Conservation (phyloP, 2,329 filamentous ascomycete genomes). For the Exophiala calicioides region DNA sequence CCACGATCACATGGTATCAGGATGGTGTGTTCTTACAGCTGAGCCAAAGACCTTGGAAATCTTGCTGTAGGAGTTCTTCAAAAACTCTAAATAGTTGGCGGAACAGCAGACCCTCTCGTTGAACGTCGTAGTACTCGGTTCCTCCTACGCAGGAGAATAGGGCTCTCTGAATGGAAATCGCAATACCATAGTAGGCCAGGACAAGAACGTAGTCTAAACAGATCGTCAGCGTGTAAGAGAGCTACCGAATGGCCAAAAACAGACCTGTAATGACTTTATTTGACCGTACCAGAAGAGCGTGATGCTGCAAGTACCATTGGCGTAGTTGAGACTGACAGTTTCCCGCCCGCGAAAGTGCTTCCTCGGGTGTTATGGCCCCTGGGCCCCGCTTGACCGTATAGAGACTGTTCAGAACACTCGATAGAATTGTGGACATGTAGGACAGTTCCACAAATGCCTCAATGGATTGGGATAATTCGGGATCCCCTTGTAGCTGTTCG, state of each 20-base stretch:
- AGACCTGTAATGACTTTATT: conserved; percentile 1
- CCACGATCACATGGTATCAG: background rate
- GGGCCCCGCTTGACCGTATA: background rate
- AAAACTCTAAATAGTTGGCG: background rate
- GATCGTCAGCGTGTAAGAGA: background rate
- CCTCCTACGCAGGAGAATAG: background rate
- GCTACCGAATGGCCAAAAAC: too few species aligned
- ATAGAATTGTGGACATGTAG: conserved; percentile 1
- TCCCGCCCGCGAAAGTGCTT: background rate
- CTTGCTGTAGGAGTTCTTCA: background rate
- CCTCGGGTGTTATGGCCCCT: background rate
- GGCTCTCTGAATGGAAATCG: background rate
- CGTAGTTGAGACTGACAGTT: background rate
- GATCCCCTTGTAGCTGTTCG: background rate
- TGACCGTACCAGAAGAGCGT: background rate
- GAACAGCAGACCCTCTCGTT: background rate
- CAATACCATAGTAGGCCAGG: background rate
- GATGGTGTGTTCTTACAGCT: background rate
- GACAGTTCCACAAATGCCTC: conserved; percentile 1
- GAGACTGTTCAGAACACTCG: background rate
- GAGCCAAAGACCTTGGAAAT: conserved; percentile 1
- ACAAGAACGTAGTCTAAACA: conserved; percentile 1
- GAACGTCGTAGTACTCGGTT: background rate
- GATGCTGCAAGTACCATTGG: background rate
- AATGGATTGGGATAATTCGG: background rate